Conservation (phyloP, 2,329 filamentous ascomycete genomes). For the Phaeosphaeriaceae sp. region DNA sequence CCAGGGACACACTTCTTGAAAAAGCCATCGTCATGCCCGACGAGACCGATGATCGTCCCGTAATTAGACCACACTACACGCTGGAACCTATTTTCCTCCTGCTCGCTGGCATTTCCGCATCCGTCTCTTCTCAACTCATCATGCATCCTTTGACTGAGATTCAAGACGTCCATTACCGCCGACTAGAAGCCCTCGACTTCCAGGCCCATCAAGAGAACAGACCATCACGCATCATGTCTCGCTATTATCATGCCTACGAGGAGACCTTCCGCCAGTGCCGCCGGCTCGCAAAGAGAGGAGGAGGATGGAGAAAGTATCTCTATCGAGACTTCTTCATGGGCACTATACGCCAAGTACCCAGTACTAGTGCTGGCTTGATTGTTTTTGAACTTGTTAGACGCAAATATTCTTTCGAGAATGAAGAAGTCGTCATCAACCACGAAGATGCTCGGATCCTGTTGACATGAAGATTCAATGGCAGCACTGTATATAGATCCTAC, state of each 20-base stretch:
- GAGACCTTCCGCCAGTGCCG: conserved; percentile 70
- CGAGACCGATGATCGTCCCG: conserved; percentile 43
- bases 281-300: conserved; percentile 64
- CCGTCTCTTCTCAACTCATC: conserved; percentile 71
- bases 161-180: conserved; percentile 75
- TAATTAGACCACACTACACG: conserved; percentile 77
- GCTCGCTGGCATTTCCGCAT: conserved; percentile 72
- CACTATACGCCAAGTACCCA: conserved; percentile 76
- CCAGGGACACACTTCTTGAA: conserved; percentile 38
- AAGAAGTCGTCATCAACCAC: conserved; percentile 58
- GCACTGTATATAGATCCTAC: conserved; percentile 1
- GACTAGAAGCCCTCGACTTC: conserved; percentile 74
- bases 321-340: conserved; percentile 76
- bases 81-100: conserved; percentile 77
- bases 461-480: conserved; percentile 23
- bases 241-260: conserved; percentile 75
- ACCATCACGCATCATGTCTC: conserved; percentile 54
- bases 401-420: conserved; percentile 72
- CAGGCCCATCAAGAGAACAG: conserved; percentile 51
- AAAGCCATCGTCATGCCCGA: conserved; percentile 26
- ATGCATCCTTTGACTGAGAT: conserved; percentile 75
- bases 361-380: conserved; percentile 77
- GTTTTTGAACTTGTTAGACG: conserved; percentile 79
- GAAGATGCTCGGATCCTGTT: conserved; percentile 77
- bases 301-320: conserved; percentile 67